Base-by-base conservation (phyloP, 2,329 filamentous ascomycete species). In the Esteya vermicola region DNA sequence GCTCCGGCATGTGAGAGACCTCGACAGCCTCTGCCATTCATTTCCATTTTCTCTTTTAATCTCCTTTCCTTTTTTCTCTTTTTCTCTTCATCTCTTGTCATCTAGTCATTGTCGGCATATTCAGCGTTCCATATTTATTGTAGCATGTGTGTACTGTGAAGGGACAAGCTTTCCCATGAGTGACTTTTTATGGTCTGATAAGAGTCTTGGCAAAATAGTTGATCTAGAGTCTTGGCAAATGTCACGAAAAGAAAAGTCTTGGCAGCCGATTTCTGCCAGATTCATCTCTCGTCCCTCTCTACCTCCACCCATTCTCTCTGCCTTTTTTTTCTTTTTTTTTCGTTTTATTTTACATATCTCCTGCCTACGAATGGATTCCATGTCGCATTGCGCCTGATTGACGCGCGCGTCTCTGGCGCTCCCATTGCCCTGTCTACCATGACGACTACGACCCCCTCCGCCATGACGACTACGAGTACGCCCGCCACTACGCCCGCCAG, bases 371-470 rank as follows among this genome's bases (percentile, higher is more conserved):
- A 20, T 33, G 28, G 28, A 31, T n/a, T 31, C n/a, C 28, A 18
- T 8, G 8, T 9, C n/a, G 28, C 2, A 31, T 31, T 21, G 19
- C 13, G 20, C 2, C 30, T 32, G n/a, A 18, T 9, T 8, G 30
- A 32, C n/a, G 30, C 16, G 30, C 18, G n/a, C 7, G 4, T 9
- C 2, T 12, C 32, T 4, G 20, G 18, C 14, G 22, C 14, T n/a
- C 33, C 33, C 2, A 16, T 21, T 18, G 6, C 25, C 18, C 14
- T 13, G 3, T 31, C 25, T 6, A 14, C 20, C 20, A 27, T 37
- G 33, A 38, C 49, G 21, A 47, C 54, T 20, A 47, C 53, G n/a
- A 43, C 57, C 21, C 8, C 19, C 8, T 13, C 32, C 10, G 19
- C 32, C 7, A 9, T 34, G n/a, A n/a, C n/a, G n/a, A n/a, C n/a